Conservation (phyloP, 164 flowering plant genomes). For the Taxillus chinensis region DNA sequence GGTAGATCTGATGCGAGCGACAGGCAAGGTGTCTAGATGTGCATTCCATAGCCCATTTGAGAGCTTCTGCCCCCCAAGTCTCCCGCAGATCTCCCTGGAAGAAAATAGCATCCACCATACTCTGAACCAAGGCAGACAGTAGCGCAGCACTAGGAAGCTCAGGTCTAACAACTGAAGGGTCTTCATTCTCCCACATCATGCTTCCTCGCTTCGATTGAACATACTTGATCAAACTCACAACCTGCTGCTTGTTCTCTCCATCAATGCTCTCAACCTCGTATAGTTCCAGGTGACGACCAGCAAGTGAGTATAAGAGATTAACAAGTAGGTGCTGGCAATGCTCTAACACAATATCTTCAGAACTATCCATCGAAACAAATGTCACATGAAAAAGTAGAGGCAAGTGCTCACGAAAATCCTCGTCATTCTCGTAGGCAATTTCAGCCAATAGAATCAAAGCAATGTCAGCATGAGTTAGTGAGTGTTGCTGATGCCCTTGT, state of each 20-base stretch:
- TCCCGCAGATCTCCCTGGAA: conserved; percentile 98
- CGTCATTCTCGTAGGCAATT: conserved; percentile 98
- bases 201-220: conserved; percentile 96
- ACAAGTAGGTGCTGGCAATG: conserved; percentile 98
- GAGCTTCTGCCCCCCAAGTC: conserved; percentile 97
- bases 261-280: conserved; percentile 91
- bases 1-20: conserved; percentile 97
- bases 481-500: conserved; percentile 94
- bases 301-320: conserved; percentile 87
- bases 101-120: conserved; percentile 99
- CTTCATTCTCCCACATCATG: conserved; percentile 99
- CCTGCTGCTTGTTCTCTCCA: conserved; percentile 97
- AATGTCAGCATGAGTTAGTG: conserved; percentile 91
- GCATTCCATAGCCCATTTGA: conserved; percentile 99
- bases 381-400: conserved; percentile 93
- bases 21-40: conserved; percentile 97
- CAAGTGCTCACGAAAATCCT: conserved; percentile 88
- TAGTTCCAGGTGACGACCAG: conserved; percentile 89
- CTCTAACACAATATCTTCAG: conserved; percentile 92
- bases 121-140: conserved; percentile 90
- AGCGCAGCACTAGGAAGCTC: conserved; percentile 97
- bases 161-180: conserved; percentile 64
- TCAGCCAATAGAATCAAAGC: conserved; percentile 93
- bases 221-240: conserved; percentile 92
- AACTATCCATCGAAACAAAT: conserved; percentile 98